Conservation (phyloP, 257 asterid genomes). For the Linaria vulgaris region DNA sequence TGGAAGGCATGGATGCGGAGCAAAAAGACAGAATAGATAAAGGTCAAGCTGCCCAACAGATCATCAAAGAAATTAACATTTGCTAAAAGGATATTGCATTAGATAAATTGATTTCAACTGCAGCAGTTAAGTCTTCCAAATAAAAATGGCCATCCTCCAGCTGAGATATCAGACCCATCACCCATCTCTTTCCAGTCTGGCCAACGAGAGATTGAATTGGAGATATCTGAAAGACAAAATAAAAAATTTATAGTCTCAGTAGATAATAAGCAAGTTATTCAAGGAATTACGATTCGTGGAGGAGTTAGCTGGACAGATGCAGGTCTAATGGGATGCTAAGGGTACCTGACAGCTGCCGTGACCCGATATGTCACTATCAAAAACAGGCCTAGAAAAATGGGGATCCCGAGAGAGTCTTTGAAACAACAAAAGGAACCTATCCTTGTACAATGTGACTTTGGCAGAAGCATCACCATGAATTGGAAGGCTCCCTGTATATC, state of each 20-base stretch:
- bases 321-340: slow-evolving; percentile 1
- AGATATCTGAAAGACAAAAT: slow-evolving; percentile 58
- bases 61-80: neutral
- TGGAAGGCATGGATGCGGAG: slow-evolving; percentile 11
- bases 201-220: slow-evolving; percentile 94
- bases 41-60: neutral
- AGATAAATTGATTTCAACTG: slow-evolving; percentile 85
- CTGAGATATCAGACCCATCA: slow-evolving; percentile 96
- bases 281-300: neutral
- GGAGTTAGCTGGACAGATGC: slow-evolving; percentile 12
- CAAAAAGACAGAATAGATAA: slow-evolving; percentile 18
- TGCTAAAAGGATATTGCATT: slow-evolving; percentile 87
- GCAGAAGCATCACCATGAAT: slow-evolving; percentile 93
- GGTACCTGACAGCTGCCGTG: slow-evolving; percentile 86
- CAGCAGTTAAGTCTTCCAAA: slow-evolving; percentile 95
- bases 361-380: slow-evolving; percentile 63
- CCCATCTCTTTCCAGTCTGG: slow-evolving; percentile 78
- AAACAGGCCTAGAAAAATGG: slow-evolving; percentile 68
- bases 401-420: slow-evolving; percentile 92
- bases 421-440: slow-evolving; percentile 73
- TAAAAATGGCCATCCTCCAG: slow-evolving; percentile 97
- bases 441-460: slow-evolving; percentile 72
- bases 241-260: neutral
- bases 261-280: slow-evolving; percentile 6
- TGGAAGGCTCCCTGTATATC: slow-evolving; percentile 67